Conservation (phyloP, 2,329 filamentous ascomycete genomes). For the Aureobasidium vineae region DNA sequence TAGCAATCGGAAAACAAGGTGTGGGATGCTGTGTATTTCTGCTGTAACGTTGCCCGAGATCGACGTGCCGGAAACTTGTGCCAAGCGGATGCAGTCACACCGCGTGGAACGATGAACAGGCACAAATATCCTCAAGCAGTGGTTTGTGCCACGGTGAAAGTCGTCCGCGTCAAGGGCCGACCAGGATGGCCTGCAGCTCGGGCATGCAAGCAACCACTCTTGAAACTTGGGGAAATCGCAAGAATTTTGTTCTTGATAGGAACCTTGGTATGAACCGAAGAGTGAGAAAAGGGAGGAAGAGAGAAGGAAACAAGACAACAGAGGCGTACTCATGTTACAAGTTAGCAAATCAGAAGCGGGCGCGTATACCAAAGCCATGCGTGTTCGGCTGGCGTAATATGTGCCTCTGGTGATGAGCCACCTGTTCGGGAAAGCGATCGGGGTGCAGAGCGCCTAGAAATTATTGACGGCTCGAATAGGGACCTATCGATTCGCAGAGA, state of each 20-base stretch:
- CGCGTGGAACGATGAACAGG: slow-evolving; percentile 25
- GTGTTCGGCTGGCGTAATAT: slow-evolving; percentile 24
- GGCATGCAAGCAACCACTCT: slow-evolving; percentile 24
- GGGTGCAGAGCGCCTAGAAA: slow-evolving; percentile 24
- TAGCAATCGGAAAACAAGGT: slow-evolving; percentile 17
- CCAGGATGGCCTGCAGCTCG: slow-evolving; percentile 25
- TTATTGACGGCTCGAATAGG: slow-evolving; percentile 15
- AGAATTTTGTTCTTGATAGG: neutral
- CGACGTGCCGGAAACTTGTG: slow-evolving; percentile 39
- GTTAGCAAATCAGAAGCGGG: slow-evolving; percentile 17
- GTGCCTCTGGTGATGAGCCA: slow-evolving; percentile 22
- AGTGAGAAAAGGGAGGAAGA: slow-evolving; percentile 13
- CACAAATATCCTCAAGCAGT: slow-evolving; percentile 23
- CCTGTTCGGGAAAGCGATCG: slow-evolving; percentile 22
- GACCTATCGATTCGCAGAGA: slow-evolving; percentile 17
- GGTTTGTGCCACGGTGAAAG: slow-evolving; percentile 13
- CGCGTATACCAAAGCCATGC: slow-evolving; percentile 26
- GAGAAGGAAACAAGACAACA: slow-evolving; percentile 9
- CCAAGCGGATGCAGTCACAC: slow-evolving; percentile 31
- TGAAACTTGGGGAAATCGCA: neutral
- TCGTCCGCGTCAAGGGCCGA: slow-evolving; percentile 20
- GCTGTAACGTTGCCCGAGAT: slow-evolving; percentile 27
- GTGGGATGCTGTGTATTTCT: slow-evolving; percentile 25
- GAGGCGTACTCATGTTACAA: slow-evolving; percentile 17
- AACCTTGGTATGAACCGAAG: neutral